Conservation (phyloP, 768 basidiomycete species). For the Scleroderma bovista region DNA sequence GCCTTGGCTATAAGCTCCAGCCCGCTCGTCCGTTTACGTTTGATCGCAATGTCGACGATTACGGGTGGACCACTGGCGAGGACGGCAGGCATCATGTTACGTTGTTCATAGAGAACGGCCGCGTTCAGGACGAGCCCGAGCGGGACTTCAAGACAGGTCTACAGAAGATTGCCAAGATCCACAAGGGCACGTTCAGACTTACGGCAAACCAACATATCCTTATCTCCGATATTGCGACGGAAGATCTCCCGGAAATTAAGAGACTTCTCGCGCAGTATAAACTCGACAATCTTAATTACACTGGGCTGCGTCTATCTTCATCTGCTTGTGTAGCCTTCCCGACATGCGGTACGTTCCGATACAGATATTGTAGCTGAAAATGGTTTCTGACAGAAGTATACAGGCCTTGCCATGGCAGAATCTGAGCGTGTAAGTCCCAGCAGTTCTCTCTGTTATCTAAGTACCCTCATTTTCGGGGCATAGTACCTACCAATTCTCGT, state of each 20-base stretch:
- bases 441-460: slow-evolving; percentile 12
- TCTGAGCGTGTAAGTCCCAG: slow-evolving; percentile 51
- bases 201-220: slow-evolving; percentile 95
- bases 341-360: slow-evolving; percentile 59
- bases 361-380: background rate
- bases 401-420: slow-evolving; percentile 74
- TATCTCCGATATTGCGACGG: slow-evolving; percentile 73
- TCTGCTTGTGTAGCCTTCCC: slow-evolving; percentile 98
- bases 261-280: slow-evolving; percentile 75
- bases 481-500: slow-evolving; percentile 90
- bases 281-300: slow-evolving; percentile 79
- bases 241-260: slow-evolving; percentile 76
- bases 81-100: slow-evolving; percentile 91
- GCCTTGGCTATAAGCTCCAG: slow-evolving; percentile 70
- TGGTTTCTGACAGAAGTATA: background rate
- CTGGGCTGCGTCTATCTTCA: slow-evolving; percentile 77
- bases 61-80: slow-evolving; percentile 85
- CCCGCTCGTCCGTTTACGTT: slow-evolving; percentile 77
- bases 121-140: slow-evolving; percentile 90
- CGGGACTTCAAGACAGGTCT: slow-evolving; percentile 90
- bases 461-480: slow-evolving; percentile 32
- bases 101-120: slow-evolving; percentile 95
- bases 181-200: slow-evolving; percentile 90
- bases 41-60: slow-evolving; percentile 88
- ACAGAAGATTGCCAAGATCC: slow-evolving; percentile 86